Evolutionary conservation across 1,284 basidiomycete genomes (phyloP).

Genomic region (Sanghuangporus sanghuang): DNA sequence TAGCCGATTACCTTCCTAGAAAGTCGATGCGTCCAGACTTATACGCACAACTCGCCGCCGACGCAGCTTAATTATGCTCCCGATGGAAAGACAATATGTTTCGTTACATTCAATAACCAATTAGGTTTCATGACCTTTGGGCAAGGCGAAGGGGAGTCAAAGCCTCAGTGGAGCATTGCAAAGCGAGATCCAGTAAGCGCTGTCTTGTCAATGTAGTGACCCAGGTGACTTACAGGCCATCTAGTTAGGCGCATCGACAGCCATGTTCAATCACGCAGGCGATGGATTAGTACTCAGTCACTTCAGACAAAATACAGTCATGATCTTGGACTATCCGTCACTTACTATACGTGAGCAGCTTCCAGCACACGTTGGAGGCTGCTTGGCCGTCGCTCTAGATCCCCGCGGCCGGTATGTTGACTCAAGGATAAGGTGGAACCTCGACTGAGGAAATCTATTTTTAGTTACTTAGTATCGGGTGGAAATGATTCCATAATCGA

Average conservation of each 20-base stretch:
- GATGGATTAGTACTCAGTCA: slow-evolving; percentile 63
- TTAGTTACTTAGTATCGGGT: slow-evolving; percentile 69
- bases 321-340: slow-evolving; percentile 62
- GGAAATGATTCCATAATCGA: slow-evolving; percentile 77
- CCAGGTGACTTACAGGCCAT: slow-evolving; percentile 5
- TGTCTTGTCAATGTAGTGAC: neutral
- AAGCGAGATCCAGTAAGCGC: slow-evolving; percentile 42
- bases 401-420: slow-evolving; percentile 56
- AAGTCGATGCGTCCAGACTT: slow-evolving; percentile 58
- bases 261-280: slow-evolving; percentile 66
- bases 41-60: slow-evolving; percentile 50
- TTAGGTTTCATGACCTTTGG: slow-evolving; percentile 53
- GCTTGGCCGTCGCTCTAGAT: slow-evolving; percentile 65
- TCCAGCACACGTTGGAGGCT: slow-evolving; percentile 73
- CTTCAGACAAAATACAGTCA: slow-evolving; percentile 55
- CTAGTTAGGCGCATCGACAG: slow-evolving; percentile 43
- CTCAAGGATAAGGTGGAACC: neutral
- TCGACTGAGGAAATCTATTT: neutral
- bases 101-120: slow-evolving; percentile 50
- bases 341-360: slow-evolving; percentile 49
- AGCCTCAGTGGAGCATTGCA: slow-evolving; percentile 52
- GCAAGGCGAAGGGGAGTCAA: slow-evolving; percentile 48
- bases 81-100: slow-evolving; percentile 61
- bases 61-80: slow-evolving; percentile 65
- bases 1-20: slow-evolving; percentile 35